Evolutionary conservation across 345 rosid species (phyloP).

Genomic region (Camelina hispida): DNA sequence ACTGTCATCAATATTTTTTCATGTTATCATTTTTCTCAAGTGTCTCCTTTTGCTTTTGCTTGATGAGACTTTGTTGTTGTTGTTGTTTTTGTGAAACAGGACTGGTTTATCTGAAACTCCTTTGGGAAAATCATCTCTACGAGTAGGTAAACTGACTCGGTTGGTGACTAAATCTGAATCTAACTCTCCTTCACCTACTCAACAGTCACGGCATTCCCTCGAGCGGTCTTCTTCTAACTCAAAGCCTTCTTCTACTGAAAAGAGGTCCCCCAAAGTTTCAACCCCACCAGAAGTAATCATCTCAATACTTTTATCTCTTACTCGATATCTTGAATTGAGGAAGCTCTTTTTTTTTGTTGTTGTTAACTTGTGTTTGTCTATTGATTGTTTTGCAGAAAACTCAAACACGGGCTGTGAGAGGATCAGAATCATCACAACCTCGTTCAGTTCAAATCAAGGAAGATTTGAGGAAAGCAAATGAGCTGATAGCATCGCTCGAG

Average conservation of each 20-base stretch:
- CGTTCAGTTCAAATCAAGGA: slow-evolving; percentile 71
- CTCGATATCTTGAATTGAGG: neutral
- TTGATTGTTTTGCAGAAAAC: slow-evolving; percentile 58
- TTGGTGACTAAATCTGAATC: slow-evolving; percentile 61
- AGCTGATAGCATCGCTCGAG: slow-evolving; percentile 65
- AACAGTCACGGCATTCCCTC: slow-evolving; percentile 54
- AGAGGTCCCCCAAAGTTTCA: slow-evolving; percentile 63
- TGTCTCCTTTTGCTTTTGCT: slow-evolving; percentile 6
- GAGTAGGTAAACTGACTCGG: slow-evolving; percentile 62
- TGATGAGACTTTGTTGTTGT: slow-evolving; percentile 27
- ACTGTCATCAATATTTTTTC: no score
- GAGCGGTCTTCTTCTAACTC: slow-evolving; percentile 67
- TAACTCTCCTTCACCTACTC: slow-evolving; percentile 64
- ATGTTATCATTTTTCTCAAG: no score
- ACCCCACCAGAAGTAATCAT: slow-evolving; percentile 76
- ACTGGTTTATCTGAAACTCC: slow-evolving; percentile 64
- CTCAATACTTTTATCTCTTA: neutral
- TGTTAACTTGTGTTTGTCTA: slow-evolving; percentile 15
- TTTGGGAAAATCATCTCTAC: slow-evolving; percentile 62
- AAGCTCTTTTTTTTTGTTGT: neutral
- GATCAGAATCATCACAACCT: slow-evolving; percentile 64
- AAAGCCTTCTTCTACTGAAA: slow-evolving; percentile 60
- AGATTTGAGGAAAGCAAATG: slow-evolving; percentile 86
- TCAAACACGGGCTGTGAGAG: slow-evolving; percentile 55
- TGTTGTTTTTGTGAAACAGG: slow-evolving; percentile 48